Base-by-base conservation (phyloP, 371 early-diverging fungal genomes). In the Mortierella sp. region DNA sequence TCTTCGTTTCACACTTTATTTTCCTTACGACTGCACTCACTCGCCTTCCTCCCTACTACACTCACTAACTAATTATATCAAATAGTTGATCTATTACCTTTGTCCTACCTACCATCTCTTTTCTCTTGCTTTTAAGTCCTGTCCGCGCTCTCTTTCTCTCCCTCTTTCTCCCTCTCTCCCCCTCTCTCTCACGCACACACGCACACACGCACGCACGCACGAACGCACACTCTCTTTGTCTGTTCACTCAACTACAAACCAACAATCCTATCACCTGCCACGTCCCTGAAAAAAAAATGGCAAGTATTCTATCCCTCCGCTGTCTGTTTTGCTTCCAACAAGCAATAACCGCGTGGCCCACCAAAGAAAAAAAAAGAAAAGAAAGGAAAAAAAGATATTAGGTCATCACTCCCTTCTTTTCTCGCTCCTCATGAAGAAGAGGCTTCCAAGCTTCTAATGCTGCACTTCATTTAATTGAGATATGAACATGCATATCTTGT, bases 261-360 rank as follows among this genome's bases (percentile, higher is more conserved):
- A n/a, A 5, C 34, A n/a, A 17, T 23, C 34, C 35, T n/a, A 12
- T 28, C 9, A 29, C 28, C 28, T 29, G 28, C 23, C 54, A 54
- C 28, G 28, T 54, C 54, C 10, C 2, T 2, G 8, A 8, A 37
- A 61, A 32, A 32, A 61, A 61, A 61, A 61, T 61, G 49, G 49
- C 47, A 61, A 60, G 60, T 60, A 60, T 42, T 12, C 42, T 15
- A 7, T 37, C 43, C 32, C 43, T n/a, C 60, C 37, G 7, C 10
- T 37, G 10, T 37, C 10, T 37, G 7, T 37, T 37, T 13, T 15
- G 19, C 57, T 32, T 19, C 9, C 35, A 17, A 51, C 53, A 43
- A 15, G 19, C 45, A 19, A n/a, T n/a, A n/a, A n/a, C n/a, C n/a
- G n/a, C n/a, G n/a, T n/a, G n/a, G n/a, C n/a, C n/a, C n/a, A n/a